phyloP scores from a whole-genome alignment of 2,329 filamentous ascomycete species.

The Zalaria sp. region DNA sequence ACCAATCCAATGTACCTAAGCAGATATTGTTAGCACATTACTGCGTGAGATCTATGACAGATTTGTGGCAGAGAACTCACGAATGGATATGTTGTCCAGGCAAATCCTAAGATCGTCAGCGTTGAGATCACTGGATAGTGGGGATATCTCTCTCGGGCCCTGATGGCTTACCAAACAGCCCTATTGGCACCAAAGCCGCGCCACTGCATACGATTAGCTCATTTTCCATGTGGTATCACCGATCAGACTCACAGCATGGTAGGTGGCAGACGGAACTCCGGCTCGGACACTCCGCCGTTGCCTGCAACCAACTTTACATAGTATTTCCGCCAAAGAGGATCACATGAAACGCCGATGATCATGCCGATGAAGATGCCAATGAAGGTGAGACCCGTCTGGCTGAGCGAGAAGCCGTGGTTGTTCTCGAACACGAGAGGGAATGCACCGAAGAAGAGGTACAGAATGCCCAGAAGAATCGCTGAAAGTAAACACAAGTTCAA shows the following conservation, averaged over 20 bases:
- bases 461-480: constrained; percentile 70
- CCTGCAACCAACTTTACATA: constrained; percentile 38
- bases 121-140: too few species aligned
- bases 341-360: constrained; percentile 45
- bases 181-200: constrained; percentile 62
- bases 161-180: constrained; percentile 54
- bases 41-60: constrained; percentile 36
- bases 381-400: constrained; percentile 69
- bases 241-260: constrained; percentile 23
- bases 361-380: constrained; percentile 57
- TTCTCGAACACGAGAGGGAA: constrained; percentile 66
- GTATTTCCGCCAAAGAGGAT: constrained; percentile 52
- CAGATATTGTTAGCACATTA: constrained; percentile 23
- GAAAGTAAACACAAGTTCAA: constrained; percentile 69
- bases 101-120: constrained; percentile 40
- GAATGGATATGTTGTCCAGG: constrained; percentile 62
- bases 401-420: constrained; percentile 63
- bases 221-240: constrained; percentile 2
- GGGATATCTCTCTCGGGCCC: background rate
- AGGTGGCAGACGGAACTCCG: constrained; percentile 73
- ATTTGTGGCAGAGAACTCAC: constrained; percentile 42
- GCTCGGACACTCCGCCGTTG: constrained; percentile 52
- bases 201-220: constrained; percentile 38
- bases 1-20: constrained; percentile 37
- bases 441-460: constrained; percentile 86